A percentile compares a stretch with the other conserved stretches of the same genome.
Conservation (phyloP, 768 basidiomycete species). For the Termitomyces titanicus region DNA sequence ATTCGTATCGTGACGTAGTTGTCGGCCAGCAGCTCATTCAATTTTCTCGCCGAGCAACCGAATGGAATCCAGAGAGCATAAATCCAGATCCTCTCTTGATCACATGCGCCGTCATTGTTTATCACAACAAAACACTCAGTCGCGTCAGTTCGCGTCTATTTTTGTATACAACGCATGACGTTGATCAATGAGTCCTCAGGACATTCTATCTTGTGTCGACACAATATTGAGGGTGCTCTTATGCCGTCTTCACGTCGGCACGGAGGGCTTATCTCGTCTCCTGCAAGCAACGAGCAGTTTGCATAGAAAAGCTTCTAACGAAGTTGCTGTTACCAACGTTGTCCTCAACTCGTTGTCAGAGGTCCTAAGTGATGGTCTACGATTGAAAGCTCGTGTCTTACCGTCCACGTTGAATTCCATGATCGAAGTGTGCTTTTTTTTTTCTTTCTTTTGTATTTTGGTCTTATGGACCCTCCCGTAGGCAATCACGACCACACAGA, state of each 20-base stretch:
- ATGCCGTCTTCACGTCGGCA: conserved; percentile 44
- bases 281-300: conserved; percentile 43
- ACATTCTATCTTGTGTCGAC: conserved; percentile 56
- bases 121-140: conserved; percentile 56
- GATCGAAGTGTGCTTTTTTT: conserved; percentile 43
- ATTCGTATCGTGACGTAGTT: conserved; percentile 32
- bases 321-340: conserved; percentile 24
- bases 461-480: not conserved
- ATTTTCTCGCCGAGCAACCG: conserved; percentile 55
- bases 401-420: conserved; percentile 47
- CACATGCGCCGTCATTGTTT: conserved; percentile 48
- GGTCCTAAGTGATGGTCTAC: conserved; percentile 48
- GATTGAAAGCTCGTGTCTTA: conserved; percentile 46
- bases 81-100: conserved; percentile 56
- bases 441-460: not conserved
- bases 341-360: conserved; percentile 46
- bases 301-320: conserved; percentile 33
- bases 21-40: conserved; percentile 50
- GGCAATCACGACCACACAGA: conserved; percentile 26
- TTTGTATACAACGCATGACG: not conserved
- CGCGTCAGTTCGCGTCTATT: conserved; percentile 35
- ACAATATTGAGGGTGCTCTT: conserved; percentile 54
- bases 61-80: conserved; percentile 43
- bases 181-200: conserved; percentile 32
- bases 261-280: conserved; percentile 39